A percentile compares a stretch with the other conserved stretches of the same genome.
These are phyloP conservation scores for Sphaerulina musiva DNA, from an alignment of 2,329 filamentous ascomycete species.

Conservation along the genomic window DNA sequence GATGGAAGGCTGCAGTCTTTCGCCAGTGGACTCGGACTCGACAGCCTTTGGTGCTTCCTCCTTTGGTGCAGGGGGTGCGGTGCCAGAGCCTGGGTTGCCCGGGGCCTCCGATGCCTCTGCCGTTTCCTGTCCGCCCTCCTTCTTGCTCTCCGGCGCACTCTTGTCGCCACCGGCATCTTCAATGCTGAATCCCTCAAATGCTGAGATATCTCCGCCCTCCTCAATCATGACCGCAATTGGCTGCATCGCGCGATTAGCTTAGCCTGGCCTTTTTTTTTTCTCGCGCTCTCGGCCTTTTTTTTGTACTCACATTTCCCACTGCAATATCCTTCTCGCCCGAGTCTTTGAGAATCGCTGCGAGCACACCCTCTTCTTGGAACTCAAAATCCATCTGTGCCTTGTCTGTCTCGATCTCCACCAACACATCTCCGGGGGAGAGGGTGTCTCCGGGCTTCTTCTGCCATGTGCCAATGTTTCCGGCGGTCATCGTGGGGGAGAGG, in stretches of 20 bases:
- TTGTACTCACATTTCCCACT: constrained; percentile 77
- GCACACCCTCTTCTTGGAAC: constrained; percentile 94
- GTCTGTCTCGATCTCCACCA: constrained; percentile 83
- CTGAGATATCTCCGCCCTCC: constrained; percentile 76
- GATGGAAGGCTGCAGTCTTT: constrained; percentile 73
- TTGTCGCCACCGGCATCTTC: constrained; percentile 87
- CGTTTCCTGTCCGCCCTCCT: constrained; percentile 57
- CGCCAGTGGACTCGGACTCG: constrained; percentile 66
- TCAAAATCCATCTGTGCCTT: constrained; percentile 99
- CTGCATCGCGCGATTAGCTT: constrained; percentile 44
- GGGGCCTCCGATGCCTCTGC: constrained; percentile 56
- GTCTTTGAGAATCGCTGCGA: constrained; percentile 91
- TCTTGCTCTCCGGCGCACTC: constrained; percentile 52
- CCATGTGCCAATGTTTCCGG: constrained; percentile 94
- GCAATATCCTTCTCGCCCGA: constrained; percentile 88
- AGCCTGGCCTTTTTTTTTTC: not conserved
- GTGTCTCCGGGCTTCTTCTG: constrained; percentile 92
- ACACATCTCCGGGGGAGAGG: constrained; percentile 83
- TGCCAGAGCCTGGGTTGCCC: constrained; percentile 48
- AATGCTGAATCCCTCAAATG: constrained; percentile 82
- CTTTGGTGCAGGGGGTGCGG: constrained; percentile 50
- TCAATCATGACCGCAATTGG: constrained; percentile 94
- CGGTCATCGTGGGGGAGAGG: constrained; percentile 93
- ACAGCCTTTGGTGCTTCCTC: constrained; percentile 51
- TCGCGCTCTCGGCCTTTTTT: not conserved